Evolutionary conservation across 768 basidiomycete species (phyloP), one percentile per base, ranked within the genome.

Genomic region (Phlegmacium glaucopus): DNA sequence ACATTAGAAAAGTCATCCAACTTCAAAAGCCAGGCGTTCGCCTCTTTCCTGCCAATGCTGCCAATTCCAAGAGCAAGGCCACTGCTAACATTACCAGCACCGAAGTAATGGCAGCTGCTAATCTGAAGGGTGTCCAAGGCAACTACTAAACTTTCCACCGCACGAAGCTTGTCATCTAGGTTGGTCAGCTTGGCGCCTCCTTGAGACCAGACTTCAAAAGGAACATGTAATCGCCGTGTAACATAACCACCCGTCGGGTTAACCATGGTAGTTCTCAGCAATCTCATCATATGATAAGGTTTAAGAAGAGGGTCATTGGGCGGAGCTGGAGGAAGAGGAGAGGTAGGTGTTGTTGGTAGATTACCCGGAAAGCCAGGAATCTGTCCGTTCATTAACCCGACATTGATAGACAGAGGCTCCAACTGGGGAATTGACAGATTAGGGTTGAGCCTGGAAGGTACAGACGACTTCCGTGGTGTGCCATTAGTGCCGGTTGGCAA

Each of bases 271-370:
- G 72, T 79, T 50, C 83, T 76, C 30, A 95, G 70, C 17, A 90
- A 77, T 50, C 74, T 72, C 91, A 95, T 94, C 78, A 95, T 78
- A 62, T 93, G 87, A 61, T 94, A 95, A 9, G 93, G 93, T 57
- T 92, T 86, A 36, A 89, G 77, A 41, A 90, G 70, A 17, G 85
- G 74, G 55, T 92, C 88, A 5, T 72, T 68, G 6, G 90, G 91
- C 17, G 87, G 76, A 12, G 74, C 65, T 2, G 86, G 81, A 6
- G 90, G 91, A 30, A 90, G 74, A 3, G 90, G 87, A 3, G 90
- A 91, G 37, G 75, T 77, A 6, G 90, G 91, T 2, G 87, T 86
- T 10, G 80, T 83, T 28, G 83, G 87, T 9, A 86, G 71, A 55
- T 78, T 82, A 28, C 71, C 69, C 38, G 77, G 65, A 51, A 80